A percentile compares a stretch with the other conserved stretches of the same genome.
These are phyloP conservation scores for Pezicula carpinea DNA, from an alignment of 2,329 filamentous ascomycete species.

Conservation along the genomic window DNA sequence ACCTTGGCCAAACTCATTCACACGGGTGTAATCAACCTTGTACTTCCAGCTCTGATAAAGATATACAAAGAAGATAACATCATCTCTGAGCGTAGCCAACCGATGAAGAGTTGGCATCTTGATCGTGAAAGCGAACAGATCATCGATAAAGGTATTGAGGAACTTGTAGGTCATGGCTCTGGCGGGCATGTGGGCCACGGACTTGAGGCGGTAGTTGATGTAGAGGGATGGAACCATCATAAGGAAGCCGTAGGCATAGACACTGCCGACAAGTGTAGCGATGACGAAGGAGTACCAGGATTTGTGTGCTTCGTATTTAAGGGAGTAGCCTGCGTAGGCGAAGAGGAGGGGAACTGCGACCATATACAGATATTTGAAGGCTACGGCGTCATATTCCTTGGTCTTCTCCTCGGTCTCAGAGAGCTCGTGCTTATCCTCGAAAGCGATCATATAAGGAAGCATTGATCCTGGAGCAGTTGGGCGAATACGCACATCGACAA, in stretches of 20 bases:
- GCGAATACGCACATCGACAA: slow-evolving; percentile 82
- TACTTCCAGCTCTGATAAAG: slow-evolving; percentile 93
- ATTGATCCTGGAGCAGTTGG: slow-evolving; percentile 61
- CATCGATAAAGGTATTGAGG: slow-evolving; percentile 97
- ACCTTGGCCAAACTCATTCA: slow-evolving; percentile 98
- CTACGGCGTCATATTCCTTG: slow-evolving; percentile 96
- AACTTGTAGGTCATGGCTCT: slow-evolving; percentile 99
- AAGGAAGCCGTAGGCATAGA: slow-evolving; percentile 96
- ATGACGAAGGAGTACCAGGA: slow-evolving; percentile 98
- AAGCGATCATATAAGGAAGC: slow-evolving; percentile 74
- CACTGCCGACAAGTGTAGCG: slow-evolving; percentile 87
- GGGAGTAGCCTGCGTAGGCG: slow-evolving; percentile 86
- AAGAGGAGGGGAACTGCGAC: slow-evolving; percentile 82
- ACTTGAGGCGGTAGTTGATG: slow-evolving; percentile 98
- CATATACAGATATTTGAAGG: slow-evolving; percentile 96
- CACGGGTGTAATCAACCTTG: slow-evolving; percentile 81
- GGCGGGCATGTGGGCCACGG: slow-evolving; percentile 92
- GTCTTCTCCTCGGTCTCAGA: slow-evolving; percentile 96
- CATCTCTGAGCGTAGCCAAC: slow-evolving; percentile 86
- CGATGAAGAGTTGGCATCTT: slow-evolving; percentile 97
- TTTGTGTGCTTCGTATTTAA: slow-evolving; percentile 92
- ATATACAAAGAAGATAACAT: slow-evolving; percentile 98
- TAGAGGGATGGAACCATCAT: slow-evolving; percentile 99
- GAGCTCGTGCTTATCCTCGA: slow-evolving; percentile 96
- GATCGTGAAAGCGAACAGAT: slow-evolving; percentile 97